Base-by-base conservation (phyloP, 306 rosid genomes). In the Parietaria judaica region DNA sequence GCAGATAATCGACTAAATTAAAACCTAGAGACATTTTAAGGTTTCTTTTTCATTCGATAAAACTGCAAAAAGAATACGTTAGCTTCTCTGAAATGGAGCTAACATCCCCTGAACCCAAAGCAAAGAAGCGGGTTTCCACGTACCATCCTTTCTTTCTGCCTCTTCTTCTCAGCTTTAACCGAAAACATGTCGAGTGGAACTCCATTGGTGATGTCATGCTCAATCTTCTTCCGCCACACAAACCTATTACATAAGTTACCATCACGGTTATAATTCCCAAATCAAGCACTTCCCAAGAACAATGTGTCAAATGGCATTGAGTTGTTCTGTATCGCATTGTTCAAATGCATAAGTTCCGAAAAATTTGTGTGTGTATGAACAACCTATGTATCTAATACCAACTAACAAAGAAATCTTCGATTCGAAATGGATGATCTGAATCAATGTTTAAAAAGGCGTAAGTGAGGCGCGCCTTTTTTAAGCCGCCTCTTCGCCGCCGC, bases 221-320 rank as follows among this genome's bases (percentile, higher is more conserved):
- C 99, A 67, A 86, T 92, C 78, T 92, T 92, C 86, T 92, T 92
- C 51, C 95, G 70, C 99, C 99, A 92, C 39, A 92, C 99, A 86
- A 92, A 92, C 70, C 99, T 92, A 82, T 54, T 57, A 64, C 46
- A 69, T 14, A 58, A 7, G 14, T 51, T 6, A 43, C 50, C 36
- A 56, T 58, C 36, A 47, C 60, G 9, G 9, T 41, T 5, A 56
- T 37, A 17, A 57, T 34, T 38, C n/a, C 13, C 11, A 38, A 36
- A 3, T 14, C 51, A 59, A 6, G 43, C 51, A 35, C 9, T 41
- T 5, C 45, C 7, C 9, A 5, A 41, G 45, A 5, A 8, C 45
- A 41, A 41, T 3, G 9, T 41, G 9, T 41, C 9, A 8, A 5
- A 41, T 41, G 45, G 6, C 45, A 41, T 8, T 41, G 45, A 41